A percentile compares a stretch with the other conserved stretches of the same genome.
Conservation (phyloP, 306 rosid genomes). For the apple (Malus domestica) region ASM211411v1 NC_041793.1:40071001-40071500, state of each 20-base stretch:
- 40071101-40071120: conserved; percentile 84
- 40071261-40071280: conserved; percentile 66
- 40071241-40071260: conserved; percentile 62
- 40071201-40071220: conserved; percentile 51
- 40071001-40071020: conserved; percentile 72
- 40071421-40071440: conserved; percentile 70
- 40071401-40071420: conserved; percentile 72
- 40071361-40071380: conserved; percentile 64
- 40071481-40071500: conserved; percentile 98
- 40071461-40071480: conserved; percentile 67
- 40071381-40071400: conserved; percentile 93
- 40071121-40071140: conserved; percentile 77
- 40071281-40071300: conserved; percentile 72
- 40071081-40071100: conserved; percentile 96
- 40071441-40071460: conserved; percentile 88
- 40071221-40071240: conserved; percentile 44
- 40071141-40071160: conserved; percentile 77
- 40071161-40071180: conserved; percentile 76
- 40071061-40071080: conserved; percentile 76
- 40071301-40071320: conserved; percentile 61
- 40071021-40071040: conserved; percentile 91
- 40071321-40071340: conserved; percentile 67
- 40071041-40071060: conserved; percentile 79
- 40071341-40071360: conserved; percentile 52
- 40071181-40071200: conserved; percentile 55